These are phyloP conservation scores for Digitaria exilis DNA, from an alignment of 202 grass and related monocot genomes.

Conservation along the genomic window DNA sequence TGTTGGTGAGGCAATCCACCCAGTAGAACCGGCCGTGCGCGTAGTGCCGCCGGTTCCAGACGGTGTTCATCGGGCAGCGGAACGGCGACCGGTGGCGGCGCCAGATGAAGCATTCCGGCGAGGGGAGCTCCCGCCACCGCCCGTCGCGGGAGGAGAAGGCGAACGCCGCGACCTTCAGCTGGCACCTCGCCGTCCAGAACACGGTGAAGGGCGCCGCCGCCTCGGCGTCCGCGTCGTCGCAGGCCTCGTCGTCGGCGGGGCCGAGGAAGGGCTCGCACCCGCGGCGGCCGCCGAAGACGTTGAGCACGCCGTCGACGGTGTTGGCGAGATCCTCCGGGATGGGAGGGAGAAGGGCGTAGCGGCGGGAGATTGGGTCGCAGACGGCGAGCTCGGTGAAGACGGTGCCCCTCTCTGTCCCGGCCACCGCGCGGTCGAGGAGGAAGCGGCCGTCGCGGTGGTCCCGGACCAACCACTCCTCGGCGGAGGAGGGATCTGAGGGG, in stretches of 20 bases:
- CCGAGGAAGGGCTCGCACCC: constrained; percentile 46
- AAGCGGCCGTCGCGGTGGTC: constrained; percentile 48
- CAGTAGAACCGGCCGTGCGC: constrained; percentile 57
- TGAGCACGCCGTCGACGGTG: constrained; percentile 25
- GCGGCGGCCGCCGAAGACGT: constrained; percentile 39
- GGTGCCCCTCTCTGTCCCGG: not conserved
- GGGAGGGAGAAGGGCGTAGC: constrained; percentile 50
- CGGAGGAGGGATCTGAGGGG: constrained; percentile 3
- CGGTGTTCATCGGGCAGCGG: constrained; percentile 29
- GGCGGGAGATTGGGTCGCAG: constrained; percentile 46
- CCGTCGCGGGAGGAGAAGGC: constrained; percentile 41
- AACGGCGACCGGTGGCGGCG: constrained; percentile 19
- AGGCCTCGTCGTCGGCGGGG: not conserved
- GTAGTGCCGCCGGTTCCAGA: constrained; percentile 52
- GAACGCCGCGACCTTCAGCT: constrained; percentile 32
- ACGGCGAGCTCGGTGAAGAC: constrained; percentile 53
- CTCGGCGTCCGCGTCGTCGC: not conserved
- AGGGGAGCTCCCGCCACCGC: constrained; percentile 35
- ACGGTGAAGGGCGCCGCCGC: constrained; percentile 39
- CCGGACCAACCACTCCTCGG: constrained; percentile 28
- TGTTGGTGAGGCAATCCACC: constrained; percentile 44
- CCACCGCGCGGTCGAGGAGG: constrained; percentile 38
- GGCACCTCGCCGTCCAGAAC: constrained; percentile 40
- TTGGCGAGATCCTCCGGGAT: constrained; percentile 34
- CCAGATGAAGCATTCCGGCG: constrained; percentile 46